A percentile compares a stretch with the other conserved stretches of the same genome.
Conservation (phyloP, 768 basidiomycete genomes). For the Trametes punicea region DNA sequence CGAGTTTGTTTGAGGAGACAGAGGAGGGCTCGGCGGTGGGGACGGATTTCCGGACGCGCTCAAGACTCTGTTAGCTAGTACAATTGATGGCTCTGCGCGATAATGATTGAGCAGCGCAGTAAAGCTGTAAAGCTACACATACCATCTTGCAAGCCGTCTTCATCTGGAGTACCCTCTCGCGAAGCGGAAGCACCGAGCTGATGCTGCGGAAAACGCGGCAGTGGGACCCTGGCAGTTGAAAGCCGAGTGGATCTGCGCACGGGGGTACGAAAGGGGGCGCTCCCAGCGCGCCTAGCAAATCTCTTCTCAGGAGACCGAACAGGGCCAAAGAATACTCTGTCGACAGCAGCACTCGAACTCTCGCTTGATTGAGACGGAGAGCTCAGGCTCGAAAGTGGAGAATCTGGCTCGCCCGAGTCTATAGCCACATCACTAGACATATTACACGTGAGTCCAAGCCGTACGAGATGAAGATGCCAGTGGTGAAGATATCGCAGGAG, state of each 20-base stretch:
- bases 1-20: conserved; percentile 16
- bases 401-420: conserved; percentile 10
- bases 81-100: conserved; percentile 57
- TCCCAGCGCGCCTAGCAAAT: conserved; percentile 32
- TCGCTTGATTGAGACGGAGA: conserved; percentile 21
- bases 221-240: conserved; percentile 33
- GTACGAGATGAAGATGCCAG: neutral
- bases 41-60: conserved; percentile 76
- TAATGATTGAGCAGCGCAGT: neutral
- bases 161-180: conserved; percentile 21
- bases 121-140: conserved; percentile 23
- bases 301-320: conserved; percentile 52
- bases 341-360: conserved; percentile 35
- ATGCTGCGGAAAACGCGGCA: conserved; percentile 19
- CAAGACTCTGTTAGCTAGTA: conserved; percentile 61
- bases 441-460: neutral
- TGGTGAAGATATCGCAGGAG: neutral
- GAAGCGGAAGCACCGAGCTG: conserved; percentile 28
- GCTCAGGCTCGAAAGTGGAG: conserved; percentile 6
- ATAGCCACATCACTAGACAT: conserved; percentile 22
- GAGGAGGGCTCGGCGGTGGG: conserved; percentile 45
- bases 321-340: conserved; percentile 49
- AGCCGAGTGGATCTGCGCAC: conserved; percentile 51
- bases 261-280: conserved; percentile 32
- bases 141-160: conserved; percentile 34